Evolutionary conservation across 225 moss, liverwort and hornwort species (phyloP).

Genomic region (Neckera pumila): DNA sequence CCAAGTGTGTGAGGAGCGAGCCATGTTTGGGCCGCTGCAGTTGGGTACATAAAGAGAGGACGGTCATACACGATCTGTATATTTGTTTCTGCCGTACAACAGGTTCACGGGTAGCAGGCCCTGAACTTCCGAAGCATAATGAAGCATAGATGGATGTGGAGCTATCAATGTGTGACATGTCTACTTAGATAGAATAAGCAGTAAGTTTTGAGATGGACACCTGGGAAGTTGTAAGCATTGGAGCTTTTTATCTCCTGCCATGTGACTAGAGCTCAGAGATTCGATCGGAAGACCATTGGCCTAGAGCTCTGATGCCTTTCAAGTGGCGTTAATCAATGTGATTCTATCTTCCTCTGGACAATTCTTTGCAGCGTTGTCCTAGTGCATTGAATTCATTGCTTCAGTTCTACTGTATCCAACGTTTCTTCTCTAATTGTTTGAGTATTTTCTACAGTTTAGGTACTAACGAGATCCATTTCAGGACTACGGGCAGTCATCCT

Average conservation of each 20-base stretch:
- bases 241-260: neutral
- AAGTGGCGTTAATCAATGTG: neutral
- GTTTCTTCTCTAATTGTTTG: neutral
- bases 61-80: conserved; percentile 23
- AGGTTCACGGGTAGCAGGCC: conserved; percentile 3
- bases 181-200: conserved; percentile 8
- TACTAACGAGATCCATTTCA: neutral
- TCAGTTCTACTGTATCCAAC: neutral
- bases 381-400: neutral
- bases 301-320: neutral
- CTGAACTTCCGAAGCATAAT: conserved; percentile 3
- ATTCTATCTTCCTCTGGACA: neutral
- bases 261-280: conserved; percentile 1
- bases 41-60: conserved; percentile 13
- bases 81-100: conserved; percentile 19
- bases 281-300: neutral
- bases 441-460: neutral
- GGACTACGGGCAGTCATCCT: neutral
- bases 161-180: neutral
- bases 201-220: neutral
- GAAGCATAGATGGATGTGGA: conserved; percentile 6
- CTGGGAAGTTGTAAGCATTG: neutral
- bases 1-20: conserved; percentile 1
- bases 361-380: neutral
- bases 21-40: conserved; percentile 13